Evolutionary conservation across 129 eudicot species (phyloP).

Genomic region (Centella asiatica): DNA sequence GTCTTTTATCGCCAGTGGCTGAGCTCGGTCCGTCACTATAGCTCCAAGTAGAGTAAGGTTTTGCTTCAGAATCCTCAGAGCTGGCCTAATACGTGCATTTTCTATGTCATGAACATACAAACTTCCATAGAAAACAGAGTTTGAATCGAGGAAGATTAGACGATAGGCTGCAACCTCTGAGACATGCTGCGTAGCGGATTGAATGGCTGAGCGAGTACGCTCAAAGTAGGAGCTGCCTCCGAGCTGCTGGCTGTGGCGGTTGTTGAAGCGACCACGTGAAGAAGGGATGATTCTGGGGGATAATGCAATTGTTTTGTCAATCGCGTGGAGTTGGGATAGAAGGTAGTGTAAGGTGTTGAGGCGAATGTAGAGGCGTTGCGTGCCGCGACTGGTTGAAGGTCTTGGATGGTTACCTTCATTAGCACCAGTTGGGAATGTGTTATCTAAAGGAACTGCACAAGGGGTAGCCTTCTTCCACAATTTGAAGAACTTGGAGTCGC

Average conservation of each 20-base stretch:
- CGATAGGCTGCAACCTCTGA: conserved; percentile 90
- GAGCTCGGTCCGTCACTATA: conserved; percentile 61
- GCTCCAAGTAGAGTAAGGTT: conserved; percentile 73
- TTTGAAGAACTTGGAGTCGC: conserved; percentile 57
- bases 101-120: conserved; percentile 49
- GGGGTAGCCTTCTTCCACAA: conserved; percentile 75
- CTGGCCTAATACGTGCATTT: conserved; percentile 55
- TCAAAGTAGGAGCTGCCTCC: conserved; percentile 42
- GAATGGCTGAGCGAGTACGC: conserved; percentile 39
- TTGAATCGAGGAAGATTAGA: conserved; percentile 74
- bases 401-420: conserved; percentile 54
- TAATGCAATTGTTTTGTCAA: conserved; percentile 50
- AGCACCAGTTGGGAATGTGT: conserved; percentile 16
- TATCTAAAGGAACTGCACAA: conserved; percentile 37
- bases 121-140: conserved; percentile 52
- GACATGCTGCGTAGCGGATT: conserved; percentile 51
- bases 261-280: conserved; percentile 24
- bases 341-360: conserved; percentile 87
- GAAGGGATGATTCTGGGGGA: conserved; percentile 34
- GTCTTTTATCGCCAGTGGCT: conserved; percentile 59
- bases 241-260: conserved; percentile 21
- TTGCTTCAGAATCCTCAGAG: conserved; percentile 55
- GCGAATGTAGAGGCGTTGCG: conserved; percentile 94
- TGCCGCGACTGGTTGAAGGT: conserved; percentile 90
- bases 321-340: conserved; percentile 48